Evolutionary conservation across 352 stramenopile species (phyloP).

Genomic region (Pythium biforme): DNA sequence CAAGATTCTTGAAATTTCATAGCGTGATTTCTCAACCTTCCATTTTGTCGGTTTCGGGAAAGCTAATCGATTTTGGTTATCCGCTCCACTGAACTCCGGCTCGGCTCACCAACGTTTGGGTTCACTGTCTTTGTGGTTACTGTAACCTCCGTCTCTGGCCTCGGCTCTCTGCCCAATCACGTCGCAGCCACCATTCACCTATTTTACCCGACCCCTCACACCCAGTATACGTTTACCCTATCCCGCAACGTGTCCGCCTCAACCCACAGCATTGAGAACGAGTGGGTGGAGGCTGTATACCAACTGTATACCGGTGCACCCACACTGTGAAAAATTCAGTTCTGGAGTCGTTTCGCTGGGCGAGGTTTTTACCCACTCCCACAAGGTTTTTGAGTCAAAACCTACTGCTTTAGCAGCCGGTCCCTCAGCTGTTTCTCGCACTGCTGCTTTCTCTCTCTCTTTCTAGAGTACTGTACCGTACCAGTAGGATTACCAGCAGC

Average conservation of each 20-base stretch:
- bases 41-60: background rate
- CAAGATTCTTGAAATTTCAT: conserved; percentile 11
- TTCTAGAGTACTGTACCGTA: too few species aligned
- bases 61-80: background rate
- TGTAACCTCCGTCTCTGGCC: conserved; percentile 3
- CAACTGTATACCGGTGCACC: conserved; percentile 7
- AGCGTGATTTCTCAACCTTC: background rate
- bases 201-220: background rate
- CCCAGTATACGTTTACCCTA: conserved; percentile 13
- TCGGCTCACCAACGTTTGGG: background rate
- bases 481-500: background rate
- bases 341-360: conserved; percentile 8
- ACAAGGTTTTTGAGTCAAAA: conserved; percentile 14
- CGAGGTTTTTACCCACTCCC: conserved; percentile 18
- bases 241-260: background rate
- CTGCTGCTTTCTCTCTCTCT: background rate
- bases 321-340: conserved; percentile 16
- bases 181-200: background rate
- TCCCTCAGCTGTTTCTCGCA: conserved; percentile 8
- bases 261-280: background rate
- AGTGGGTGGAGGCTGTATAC: background rate
- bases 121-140: conserved; percentile 10
- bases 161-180: conserved; percentile 1
- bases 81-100: background rate
- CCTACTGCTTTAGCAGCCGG: conserved; percentile 13